These are phyloP conservation scores for Magnusiomyces magnusii DNA, from an alignment of 1,139 yeast genomes.

Conservation along the genomic window DNA sequence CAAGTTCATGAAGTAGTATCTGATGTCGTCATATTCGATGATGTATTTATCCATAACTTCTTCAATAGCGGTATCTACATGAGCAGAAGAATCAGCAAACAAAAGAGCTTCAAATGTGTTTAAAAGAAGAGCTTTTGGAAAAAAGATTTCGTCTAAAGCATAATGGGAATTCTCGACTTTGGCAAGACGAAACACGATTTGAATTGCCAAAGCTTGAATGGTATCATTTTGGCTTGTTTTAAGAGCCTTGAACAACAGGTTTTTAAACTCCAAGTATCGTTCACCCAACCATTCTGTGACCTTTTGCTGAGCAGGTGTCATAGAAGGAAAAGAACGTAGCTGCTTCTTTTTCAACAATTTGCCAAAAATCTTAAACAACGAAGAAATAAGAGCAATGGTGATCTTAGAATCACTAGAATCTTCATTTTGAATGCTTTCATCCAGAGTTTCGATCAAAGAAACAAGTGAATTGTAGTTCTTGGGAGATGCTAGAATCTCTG, in stretches of 20 bases:
- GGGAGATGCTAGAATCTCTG: conserved; percentile 34
- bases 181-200: conserved; percentile 53
- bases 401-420: conserved; percentile 24
- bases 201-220: conserved; percentile 54
- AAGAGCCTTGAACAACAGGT: conserved; percentile 36
- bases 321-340: conserved; percentile 33
- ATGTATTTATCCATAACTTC: conserved; percentile 56
- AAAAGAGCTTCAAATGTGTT: conserved; percentile 45
- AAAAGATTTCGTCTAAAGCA: conserved; percentile 48
- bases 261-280: conserved; percentile 52
- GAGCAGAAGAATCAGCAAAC: conserved; percentile 35
- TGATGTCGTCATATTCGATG: conserved; percentile 35
- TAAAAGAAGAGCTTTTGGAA: conserved; percentile 53
- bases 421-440: conserved; percentile 19
- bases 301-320: conserved; percentile 36
- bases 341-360: conserved; percentile 45
- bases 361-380: conserved; percentile 51
- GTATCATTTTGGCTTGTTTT: conserved; percentile 35
- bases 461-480: conserved; percentile 49
- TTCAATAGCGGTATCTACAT: conserved; percentile 37
- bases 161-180: conserved; percentile 51
- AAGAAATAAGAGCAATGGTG: conserved; percentile 37
- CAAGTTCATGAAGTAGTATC: conserved; percentile 24
- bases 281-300: conserved; percentile 49
- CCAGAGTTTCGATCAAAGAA: conserved; percentile 38